Conservation (phyloP, 169 alveolate species). For the Babesia bigemina region DNA sequence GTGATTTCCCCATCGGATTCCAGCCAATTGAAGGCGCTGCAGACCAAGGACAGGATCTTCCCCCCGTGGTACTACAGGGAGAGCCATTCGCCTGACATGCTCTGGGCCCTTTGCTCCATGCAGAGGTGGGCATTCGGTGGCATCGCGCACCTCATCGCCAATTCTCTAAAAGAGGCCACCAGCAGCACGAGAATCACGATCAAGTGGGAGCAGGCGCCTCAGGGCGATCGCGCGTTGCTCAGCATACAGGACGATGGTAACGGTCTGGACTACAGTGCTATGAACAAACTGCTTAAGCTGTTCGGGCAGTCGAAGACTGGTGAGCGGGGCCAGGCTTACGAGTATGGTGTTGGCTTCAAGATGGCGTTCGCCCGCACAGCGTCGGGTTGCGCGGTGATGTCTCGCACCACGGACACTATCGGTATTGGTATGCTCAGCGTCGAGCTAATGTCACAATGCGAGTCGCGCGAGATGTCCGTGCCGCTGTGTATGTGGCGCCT, state of each 20-base stretch:
- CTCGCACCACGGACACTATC: conserved; percentile 82
- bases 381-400: conserved; percentile 85
- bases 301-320: conserved; percentile 76
- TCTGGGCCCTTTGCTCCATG: conserved; percentile 77
- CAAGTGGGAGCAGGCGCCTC: conserved; percentile 76
- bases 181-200: conserved; percentile 70
- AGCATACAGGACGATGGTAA: conserved; percentile 84
- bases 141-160: conserved; percentile 79
- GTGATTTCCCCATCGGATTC: conserved; percentile 55
- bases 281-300: conserved; percentile 78
- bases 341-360: conserved; percentile 88
- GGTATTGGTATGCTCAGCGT: conserved; percentile 87
- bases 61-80: conserved; percentile 82
- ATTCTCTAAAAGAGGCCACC: conserved; percentile 74
- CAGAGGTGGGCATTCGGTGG: conserved; percentile 88
- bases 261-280: conserved; percentile 77
- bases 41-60: conserved; percentile 26
- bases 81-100: conserved; percentile 78
- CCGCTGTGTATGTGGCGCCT: conserved; percentile 88
- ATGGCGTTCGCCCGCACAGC: conserved; percentile 86
- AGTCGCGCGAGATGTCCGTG: conserved; percentile 77
- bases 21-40: conserved; percentile 59
- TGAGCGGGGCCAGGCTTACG: conserved; percentile 60
- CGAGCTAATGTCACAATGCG: conserved; percentile 82
- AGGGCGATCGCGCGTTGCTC: conserved; percentile 74